Evolutionary conservation across 306 rosid species (phyloP), one percentile per base, ranked within the genome.

Genomic region (Ziziphus jujuba): DNA sequence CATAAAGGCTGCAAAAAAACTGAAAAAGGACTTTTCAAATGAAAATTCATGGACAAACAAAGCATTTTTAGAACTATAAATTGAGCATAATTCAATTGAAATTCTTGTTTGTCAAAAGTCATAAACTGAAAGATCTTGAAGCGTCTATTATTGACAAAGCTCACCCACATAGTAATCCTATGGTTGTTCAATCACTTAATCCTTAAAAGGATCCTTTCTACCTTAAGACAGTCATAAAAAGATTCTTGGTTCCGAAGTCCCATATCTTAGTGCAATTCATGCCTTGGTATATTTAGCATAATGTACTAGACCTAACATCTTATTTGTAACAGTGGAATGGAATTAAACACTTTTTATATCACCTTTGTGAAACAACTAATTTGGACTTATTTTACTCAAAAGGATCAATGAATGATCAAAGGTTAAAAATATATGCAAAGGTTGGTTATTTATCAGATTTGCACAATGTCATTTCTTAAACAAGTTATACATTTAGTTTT

Each of bases 181-280:
- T 62, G 16, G 34, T 61, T 31, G 44, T 53, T 10, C 0, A 24
- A 9, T 49, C 35, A 5, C 68, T 60, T 31, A 61, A 65, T 23
- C 31, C 58, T 4, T 58, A 55, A 21, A 50, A 40, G 7, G 31
- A 22, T 11, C 34, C 5, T 59, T 59, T 38, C 3, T 1, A 5
- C 43, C 48, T 38, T 1, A 5, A 43, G 51, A 33, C 44, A 50
- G 59, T 7, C 14, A 45, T 48, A 24, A 66, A 66, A 34, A 48
- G n/a, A 5, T 36, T 15, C 38, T 74, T 51, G 10, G 56, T 67
- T 28, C n/a, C n/a, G 2, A 66, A 66, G 51, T 66, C 50, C n/a
- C 58, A 38, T 66, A 66, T 36, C 9, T 51, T 15, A 66, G 60
- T 74, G 28, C 24, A 6, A 74, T 74, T 3, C 33, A 49, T 19